Percentiles rank a stretch among this genome's conserved stretches.
Evolutionary conservation across 305 asterid genomes (phyloP).

Genomic region (Solanum aculeatissimum): DNA sequence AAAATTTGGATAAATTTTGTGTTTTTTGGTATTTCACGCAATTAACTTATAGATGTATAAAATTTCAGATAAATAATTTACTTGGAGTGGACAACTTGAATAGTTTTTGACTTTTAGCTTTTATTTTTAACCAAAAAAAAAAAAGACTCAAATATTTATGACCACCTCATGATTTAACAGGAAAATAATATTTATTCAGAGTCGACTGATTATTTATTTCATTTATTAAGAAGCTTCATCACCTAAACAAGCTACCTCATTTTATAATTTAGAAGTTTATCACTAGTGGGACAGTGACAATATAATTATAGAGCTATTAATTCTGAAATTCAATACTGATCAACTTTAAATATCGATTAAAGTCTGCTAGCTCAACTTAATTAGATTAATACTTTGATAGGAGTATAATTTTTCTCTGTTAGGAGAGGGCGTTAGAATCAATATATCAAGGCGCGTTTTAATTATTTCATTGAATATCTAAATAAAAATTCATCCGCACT

Average conservation of each 20-base stretch:
- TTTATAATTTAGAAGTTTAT: background rate
- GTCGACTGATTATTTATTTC: background rate
- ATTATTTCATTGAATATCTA: background rate
- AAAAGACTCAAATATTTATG: background rate
- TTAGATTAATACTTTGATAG: background rate
- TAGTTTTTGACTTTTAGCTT: background rate
- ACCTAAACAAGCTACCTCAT: background rate
- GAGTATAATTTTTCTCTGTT: background rate
- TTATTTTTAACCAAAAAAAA: background rate
- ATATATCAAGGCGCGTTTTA: background rate
- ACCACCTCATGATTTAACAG: background rate
- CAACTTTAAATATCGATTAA: background rate
- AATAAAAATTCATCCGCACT: background rate
- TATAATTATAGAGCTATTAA: background rate
- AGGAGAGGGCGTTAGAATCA: background rate
- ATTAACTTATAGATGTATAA: no score
- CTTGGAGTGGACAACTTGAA: background rate
- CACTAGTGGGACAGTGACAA: background rate
- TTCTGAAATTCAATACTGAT: background rate
- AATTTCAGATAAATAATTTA: background rate
- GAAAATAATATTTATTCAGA: background rate
- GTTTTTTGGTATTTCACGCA: no score
- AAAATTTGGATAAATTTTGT: no score
- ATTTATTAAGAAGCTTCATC: background rate
- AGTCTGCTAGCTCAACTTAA: background rate